Evolutionary conservation across 2,329 filamentous ascomycete species (phyloP).

Genomic region (Alternaria solani): DNA sequence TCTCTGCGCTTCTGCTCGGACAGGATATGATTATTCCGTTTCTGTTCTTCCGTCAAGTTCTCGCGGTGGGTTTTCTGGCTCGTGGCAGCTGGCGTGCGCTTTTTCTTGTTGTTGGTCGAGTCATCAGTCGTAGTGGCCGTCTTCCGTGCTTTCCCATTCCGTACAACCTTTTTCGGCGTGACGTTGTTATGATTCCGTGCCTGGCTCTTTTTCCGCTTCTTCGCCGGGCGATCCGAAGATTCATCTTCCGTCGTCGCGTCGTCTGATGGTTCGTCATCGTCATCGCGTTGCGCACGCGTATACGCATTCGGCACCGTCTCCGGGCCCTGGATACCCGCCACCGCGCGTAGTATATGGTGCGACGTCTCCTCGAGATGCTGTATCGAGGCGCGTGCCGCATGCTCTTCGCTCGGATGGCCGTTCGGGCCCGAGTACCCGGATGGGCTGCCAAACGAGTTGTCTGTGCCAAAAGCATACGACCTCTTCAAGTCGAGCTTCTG

Average conservation of each 20-base stretch:
- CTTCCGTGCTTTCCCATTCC: constrained; percentile 35
- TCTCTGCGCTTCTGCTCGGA: constrained; percentile 88
- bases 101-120: constrained; percentile 39
- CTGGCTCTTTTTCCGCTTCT: constrained; percentile 39
- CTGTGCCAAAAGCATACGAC: constrained; percentile 48
- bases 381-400: constrained; percentile 36
- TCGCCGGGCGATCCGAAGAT: constrained; percentile 28
- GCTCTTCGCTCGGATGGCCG: constrained; percentile 31
- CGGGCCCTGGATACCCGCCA: constrained; percentile 16
- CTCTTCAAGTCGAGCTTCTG: constrained; percentile 35
- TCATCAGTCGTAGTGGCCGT: constrained; percentile 27
- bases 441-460: constrained; percentile 46
- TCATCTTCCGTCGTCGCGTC: constrained; percentile 34
- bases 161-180: constrained; percentile 28
- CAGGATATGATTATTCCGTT: constrained; percentile 83
- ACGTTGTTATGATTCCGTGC: constrained; percentile 14
- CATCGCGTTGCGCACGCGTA: constrained; percentile 18
- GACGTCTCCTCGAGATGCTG: constrained; percentile 31
- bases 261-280: constrained; percentile 39
- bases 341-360: constrained; percentile 22
- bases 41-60: constrained; percentile 78
- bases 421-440: constrained; percentile 37
- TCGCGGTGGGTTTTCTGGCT: constrained; percentile 53
- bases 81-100: constrained; percentile 33
- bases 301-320: constrained; percentile 19